Evolutionary conservation across 805 yeast genomes (phyloP).

Genomic region (Blastobotrys robertii): DNA sequence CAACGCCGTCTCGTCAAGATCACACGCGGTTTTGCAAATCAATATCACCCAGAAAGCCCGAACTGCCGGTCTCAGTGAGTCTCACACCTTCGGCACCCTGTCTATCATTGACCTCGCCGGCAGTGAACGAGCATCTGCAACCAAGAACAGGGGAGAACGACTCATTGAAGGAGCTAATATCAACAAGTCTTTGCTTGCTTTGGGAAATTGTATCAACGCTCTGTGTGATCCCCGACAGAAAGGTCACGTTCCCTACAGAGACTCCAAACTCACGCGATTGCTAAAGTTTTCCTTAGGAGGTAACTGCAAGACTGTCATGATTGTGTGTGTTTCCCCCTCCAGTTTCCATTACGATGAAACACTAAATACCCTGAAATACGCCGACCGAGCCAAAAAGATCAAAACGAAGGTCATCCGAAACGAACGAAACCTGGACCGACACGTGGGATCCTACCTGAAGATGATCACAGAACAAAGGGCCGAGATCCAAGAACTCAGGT

Average conservation of each 20-base stretch:
- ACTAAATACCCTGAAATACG: slow-evolving; percentile 79
- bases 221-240: slow-evolving; percentile 60
- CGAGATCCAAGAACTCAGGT: slow-evolving; percentile 60
- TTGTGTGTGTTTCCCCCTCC: slow-evolving; percentile 87
- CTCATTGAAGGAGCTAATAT: slow-evolving; percentile 90
- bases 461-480: slow-evolving; percentile 74
- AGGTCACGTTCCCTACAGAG: slow-evolving; percentile 81
- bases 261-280: slow-evolving; percentile 79
- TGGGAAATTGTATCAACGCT: slow-evolving; percentile 92
- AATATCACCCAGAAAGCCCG: slow-evolving; percentile 52
- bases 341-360: slow-evolving; percentile 88
- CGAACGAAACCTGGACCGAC: slow-evolving; percentile 65
- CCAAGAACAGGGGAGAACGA: slow-evolving; percentile 73
- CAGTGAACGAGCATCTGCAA: slow-evolving; percentile 86
- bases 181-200: slow-evolving; percentile 75
- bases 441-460: slow-evolving; percentile 74
- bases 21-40: slow-evolving; percentile 88
- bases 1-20: slow-evolving; percentile 80
- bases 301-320: slow-evolving; percentile 91
- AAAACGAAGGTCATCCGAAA: slow-evolving; percentile 71
- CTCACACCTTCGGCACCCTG: slow-evolving; percentile 67
- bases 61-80: slow-evolving; percentile 53
- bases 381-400: slow-evolving; percentile 84
- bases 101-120: slow-evolving; percentile 92
- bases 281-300: slow-evolving; percentile 88